Base-by-base conservation (phyloP, 2,329 filamentous ascomycete genomes). In the Monosporascus sp. region DNA sequence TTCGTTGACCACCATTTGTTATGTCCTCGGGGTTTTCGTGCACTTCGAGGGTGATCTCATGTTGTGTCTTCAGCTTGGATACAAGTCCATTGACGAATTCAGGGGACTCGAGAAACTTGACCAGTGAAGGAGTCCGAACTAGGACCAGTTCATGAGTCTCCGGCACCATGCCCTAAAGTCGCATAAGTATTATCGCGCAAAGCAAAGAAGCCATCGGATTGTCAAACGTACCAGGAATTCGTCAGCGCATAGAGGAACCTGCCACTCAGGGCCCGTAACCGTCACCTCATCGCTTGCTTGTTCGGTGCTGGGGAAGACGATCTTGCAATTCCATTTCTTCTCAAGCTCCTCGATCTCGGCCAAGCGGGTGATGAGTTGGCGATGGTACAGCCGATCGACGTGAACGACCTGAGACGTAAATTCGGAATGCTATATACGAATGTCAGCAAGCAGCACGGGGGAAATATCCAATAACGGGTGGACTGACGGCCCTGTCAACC, bases 291-390 rank as follows among this genome's bases (percentile, higher is more conserved):
- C 94, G 69, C 93, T 97, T 22, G 94, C 94, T 72, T 95, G 89
- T 71, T 99, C 94, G 9, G 94, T 97, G 74, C 92, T 96, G 7
- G 94, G 94, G 69, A 99, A 99, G 62, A 91, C 89, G 67, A 99
- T 95, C 78, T 97, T 97, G 85, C 94, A 99, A 72, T 97, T 97
- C 88, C 92, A 97, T 74, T 96, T 97, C 79, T 96, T 95, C 77
- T 99, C 94, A 50, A 99, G 80, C 63, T 94, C 90, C 61, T 97
- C 93, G 54, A 99, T 91, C 66, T 97, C 90, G 45, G 83, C 78
- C 59, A 97, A 86, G 55, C 92, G 90, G 55, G 89, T 83, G 68
- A 99, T 88, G 56, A 99, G 84, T 73, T 96, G 91, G 60, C 94
- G 89, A 68, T 99, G 94, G 70, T 97, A 97, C 53, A 99, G 79